Conservation (phyloP, 2,329 filamentous ascomycete species). For the Sporothrix euskadiensis region DNA sequence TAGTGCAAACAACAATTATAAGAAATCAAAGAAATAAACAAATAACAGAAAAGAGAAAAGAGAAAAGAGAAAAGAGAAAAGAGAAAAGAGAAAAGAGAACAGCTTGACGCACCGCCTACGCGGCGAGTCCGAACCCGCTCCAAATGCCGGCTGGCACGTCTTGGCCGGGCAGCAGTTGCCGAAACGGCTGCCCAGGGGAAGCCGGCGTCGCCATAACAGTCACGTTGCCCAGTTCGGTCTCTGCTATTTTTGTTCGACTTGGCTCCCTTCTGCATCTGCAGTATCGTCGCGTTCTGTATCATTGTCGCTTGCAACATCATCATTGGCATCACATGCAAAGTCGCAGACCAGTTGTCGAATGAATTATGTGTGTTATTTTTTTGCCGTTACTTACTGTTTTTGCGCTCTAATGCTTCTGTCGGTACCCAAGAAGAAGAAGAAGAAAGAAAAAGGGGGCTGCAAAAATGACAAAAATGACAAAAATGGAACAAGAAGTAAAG, state of each 20-base stretch:
- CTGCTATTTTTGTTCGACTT: background rate
- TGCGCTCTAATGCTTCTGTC: constrained; percentile 7
- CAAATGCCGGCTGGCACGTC: constrained; percentile 27
- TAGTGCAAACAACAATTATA: background rate
- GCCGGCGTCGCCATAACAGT: background rate
- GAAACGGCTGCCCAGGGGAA: constrained; percentile 17
- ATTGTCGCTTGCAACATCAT: background rate
- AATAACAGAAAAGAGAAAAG: background rate
- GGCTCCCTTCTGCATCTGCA: background rate
- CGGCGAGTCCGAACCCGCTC: constrained; percentile 20
- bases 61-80: background rate
- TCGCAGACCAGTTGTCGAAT: too few relatives aligned
- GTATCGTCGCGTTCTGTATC: background rate
- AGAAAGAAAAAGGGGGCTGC: background rate
- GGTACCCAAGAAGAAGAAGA: background rate
- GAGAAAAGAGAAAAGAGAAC: too few relatives aligned
- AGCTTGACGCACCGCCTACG: background rate
- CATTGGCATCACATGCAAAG: background rate
- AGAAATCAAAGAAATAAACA: background rate
- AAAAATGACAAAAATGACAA: background rate
- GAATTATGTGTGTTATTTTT: background rate
- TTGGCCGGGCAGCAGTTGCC: constrained; percentile 30
- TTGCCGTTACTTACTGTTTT: constrained; percentile 9
- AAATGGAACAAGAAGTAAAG: background rate
- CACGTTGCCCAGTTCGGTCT: background rate